These are phyloP conservation scores for Hymenochaete sp. DNA, from an alignment of 1,284 basidiomycete species.

Conservation along the genomic window DNA sequence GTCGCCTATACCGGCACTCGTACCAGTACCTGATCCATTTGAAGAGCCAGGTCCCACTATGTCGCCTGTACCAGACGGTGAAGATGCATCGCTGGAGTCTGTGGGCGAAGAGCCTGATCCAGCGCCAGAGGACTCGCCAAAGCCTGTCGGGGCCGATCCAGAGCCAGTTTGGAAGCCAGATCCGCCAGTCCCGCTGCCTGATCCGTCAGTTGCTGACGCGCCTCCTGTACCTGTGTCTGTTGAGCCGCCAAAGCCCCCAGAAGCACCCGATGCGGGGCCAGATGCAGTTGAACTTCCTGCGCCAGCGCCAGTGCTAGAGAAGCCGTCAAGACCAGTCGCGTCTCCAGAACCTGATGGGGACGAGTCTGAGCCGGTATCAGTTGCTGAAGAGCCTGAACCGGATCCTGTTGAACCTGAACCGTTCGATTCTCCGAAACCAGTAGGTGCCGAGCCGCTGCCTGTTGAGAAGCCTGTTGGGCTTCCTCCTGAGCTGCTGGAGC, in stretches of 20 bases:
- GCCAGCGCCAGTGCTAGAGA: not conserved
- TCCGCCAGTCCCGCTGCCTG: not conserved
- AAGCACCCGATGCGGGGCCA: not conserved
- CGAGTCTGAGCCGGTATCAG: not conserved
- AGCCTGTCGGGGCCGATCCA: too few relatives aligned
- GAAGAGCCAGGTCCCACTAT: not conserved
- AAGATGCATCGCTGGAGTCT: not conserved
- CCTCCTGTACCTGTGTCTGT: conserved; percentile 1
- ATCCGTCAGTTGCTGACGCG: not conserved
- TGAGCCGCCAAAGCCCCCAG: not conserved
- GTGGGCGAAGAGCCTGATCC: not conserved
- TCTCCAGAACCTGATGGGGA: not conserved
- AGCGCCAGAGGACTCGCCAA: not conserved
- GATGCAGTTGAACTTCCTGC: not conserved
- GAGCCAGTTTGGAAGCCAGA: not conserved
- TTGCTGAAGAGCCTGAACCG: not conserved
- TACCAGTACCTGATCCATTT: not conserved
- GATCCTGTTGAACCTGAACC: not conserved
- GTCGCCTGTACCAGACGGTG: not conserved
- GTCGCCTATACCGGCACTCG: not conserved
- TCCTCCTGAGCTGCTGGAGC: too few relatives aligned
- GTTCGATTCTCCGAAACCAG: not conserved
- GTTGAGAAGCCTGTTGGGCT: not conserved
- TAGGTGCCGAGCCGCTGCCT: not conserved
- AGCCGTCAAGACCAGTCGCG: not conserved